Percentiles rank a stretch among this genome's conserved stretches.
Conservation (phyloP, 1,139 yeast genomes). For the Kurtzmaniella quercitrusa region DNA sequence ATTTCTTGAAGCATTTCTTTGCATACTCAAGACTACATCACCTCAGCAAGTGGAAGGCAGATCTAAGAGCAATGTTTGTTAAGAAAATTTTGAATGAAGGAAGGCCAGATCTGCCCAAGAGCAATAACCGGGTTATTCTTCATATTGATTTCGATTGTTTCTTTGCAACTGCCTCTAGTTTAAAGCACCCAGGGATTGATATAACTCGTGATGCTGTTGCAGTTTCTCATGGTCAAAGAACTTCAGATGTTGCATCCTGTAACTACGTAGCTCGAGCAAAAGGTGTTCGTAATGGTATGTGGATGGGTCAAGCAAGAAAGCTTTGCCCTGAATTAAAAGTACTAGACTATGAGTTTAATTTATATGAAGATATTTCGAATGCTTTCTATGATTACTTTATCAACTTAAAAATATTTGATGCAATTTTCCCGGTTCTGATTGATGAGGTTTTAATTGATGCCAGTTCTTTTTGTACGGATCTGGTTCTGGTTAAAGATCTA, state of each 20-base stretch:
- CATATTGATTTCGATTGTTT: slow-evolving; percentile 95
- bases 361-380: slow-evolving; percentile 52
- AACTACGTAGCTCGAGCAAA: slow-evolving; percentile 74
- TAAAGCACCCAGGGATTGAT: slow-evolving; percentile 52
- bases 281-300: slow-evolving; percentile 87
- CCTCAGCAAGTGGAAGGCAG: slow-evolving; percentile 82
- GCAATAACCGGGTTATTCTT: slow-evolving; percentile 35
- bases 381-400: slow-evolving; percentile 55
- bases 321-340: slow-evolving; percentile 62
- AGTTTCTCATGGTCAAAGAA: slow-evolving; percentile 74
- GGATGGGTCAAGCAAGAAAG: slow-evolving; percentile 64
- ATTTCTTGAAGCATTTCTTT: slow-evolving; percentile 67
- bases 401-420: slow-evolving; percentile 39
- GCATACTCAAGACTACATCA: slow-evolving; percentile 84
- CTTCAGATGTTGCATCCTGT: slow-evolving; percentile 85
- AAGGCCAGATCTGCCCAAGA: slow-evolving; percentile 3
- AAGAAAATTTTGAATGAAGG: slow-evolving; percentile 29
- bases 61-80: slow-evolving; percentile 58
- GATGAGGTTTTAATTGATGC: slow-evolving; percentile 86
- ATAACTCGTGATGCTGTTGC: slow-evolving; percentile 64
- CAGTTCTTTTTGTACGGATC: slow-evolving; percentile 27
- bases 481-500: slow-evolving; percentile 15
- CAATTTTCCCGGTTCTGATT: slow-evolving; percentile 78
- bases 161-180: slow-evolving; percentile 81
- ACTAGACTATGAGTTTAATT: slow-evolving; percentile 69